Evolutionary conservation across 2,329 filamentous ascomycete genomes (phyloP).

Genomic region (Neonectria magnoliae): DNA sequence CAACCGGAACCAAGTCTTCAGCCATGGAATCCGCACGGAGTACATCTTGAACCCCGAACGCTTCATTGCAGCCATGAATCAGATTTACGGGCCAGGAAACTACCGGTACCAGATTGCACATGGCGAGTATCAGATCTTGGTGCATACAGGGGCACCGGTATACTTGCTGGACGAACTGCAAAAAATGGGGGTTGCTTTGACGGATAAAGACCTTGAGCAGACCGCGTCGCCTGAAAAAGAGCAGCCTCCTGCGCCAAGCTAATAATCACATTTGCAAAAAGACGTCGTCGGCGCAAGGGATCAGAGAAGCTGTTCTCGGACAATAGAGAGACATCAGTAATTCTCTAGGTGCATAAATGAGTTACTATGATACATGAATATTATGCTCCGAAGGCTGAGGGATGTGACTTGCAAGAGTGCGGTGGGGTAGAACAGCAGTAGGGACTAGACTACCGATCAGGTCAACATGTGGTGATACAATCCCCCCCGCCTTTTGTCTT

Average conservation of each 20-base stretch:
- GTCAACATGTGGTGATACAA: background rate
- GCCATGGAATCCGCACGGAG: background rate
- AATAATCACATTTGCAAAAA: background rate
- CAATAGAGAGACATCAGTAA: background rate
- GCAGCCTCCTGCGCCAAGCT: background rate
- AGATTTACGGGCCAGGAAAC: background rate
- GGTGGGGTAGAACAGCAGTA: background rate
- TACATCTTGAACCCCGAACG: background rate
- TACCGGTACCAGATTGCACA: background rate
- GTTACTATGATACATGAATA: background rate
- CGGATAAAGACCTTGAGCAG: background rate
- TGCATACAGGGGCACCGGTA: background rate
- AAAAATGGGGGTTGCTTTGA: background rate
- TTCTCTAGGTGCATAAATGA: background rate
- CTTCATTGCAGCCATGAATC: background rate
- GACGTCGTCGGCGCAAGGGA: background rate
- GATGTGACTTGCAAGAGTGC: background rate
- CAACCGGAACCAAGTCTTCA: background rate
- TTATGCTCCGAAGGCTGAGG: background rate
- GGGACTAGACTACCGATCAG: background rate
- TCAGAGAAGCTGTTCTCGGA: background rate
- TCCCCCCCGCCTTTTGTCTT: constrained; percentile 1
- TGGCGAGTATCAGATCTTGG: background rate
- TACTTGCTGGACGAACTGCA: background rate
- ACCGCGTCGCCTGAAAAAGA: background rate